These are phyloP conservation scores for Penicillium odoratum DNA, from an alignment of 495 filamentous ascomycete species.

Conservation along the genomic window DNA sequence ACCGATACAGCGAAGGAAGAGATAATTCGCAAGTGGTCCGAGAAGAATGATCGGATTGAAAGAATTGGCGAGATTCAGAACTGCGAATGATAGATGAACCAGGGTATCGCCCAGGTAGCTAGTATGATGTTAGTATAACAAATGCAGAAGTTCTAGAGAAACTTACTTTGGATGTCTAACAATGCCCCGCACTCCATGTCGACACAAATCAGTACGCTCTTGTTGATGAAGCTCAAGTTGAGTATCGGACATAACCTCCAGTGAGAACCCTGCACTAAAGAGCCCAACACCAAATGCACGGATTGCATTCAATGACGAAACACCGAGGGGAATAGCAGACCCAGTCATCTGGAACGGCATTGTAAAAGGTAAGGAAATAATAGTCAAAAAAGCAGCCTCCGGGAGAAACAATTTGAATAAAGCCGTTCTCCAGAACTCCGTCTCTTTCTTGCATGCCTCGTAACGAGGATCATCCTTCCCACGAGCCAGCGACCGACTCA, in stretches of 20 bases:
- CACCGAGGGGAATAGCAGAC: neutral
- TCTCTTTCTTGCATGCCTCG: constrained; percentile 45
- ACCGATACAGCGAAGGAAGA: constrained; percentile 54
- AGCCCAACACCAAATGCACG: constrained; percentile 53
- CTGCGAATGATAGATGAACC: neutral
- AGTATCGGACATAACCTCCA: constrained; percentile 55
- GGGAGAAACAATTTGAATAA: constrained; percentile 53
- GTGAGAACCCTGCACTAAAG: constrained; percentile 52
- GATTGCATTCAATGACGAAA: constrained; percentile 25
- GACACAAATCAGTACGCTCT: constrained; percentile 38
- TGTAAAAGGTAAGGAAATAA: neutral
- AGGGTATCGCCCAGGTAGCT: neutral
- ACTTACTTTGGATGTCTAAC: constrained; percentile 45
- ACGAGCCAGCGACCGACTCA: constrained; percentile 39
- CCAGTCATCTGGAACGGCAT: neutral
- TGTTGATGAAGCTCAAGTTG: constrained; percentile 46
- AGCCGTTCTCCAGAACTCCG: constrained; percentile 54
- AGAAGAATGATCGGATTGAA: constrained; percentile 28
- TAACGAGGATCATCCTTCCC: constrained; percentile 58
- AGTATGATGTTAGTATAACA: neutral
- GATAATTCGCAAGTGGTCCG: constrained; percentile 57
- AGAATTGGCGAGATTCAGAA: neutral
- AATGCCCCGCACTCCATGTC: constrained; percentile 58
- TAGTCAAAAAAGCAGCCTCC: constrained; percentile 28
- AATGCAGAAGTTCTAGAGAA: neutral